phyloP scores from a whole-genome alignment of 2,329 filamentous ascomycete species.

The Talaromyces sp. region DNA sequence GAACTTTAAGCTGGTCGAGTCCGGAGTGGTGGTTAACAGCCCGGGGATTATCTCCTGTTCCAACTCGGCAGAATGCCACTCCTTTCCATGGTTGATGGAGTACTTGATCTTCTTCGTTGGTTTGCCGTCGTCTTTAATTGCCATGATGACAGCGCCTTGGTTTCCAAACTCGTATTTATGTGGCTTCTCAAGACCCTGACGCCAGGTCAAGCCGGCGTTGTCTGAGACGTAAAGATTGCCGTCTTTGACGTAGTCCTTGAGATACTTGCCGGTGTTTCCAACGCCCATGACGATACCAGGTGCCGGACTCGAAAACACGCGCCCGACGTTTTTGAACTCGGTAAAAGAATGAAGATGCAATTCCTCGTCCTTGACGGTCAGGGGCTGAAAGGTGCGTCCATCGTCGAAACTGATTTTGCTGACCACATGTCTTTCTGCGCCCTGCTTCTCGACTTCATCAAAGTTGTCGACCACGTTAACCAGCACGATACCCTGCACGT shows the following conservation, averaged over 20 bases:
- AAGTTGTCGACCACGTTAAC: slow-evolving; percentile 87
- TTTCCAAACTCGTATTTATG: slow-evolving; percentile 98
- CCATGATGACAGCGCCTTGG: slow-evolving; percentile 81
- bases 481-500: slow-evolving; percentile 86
- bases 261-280: slow-evolving; percentile 75
- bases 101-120: slow-evolving; percentile 62
- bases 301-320: slow-evolving; percentile 88
- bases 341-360: slow-evolving; percentile 93
- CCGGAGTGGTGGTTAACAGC: slow-evolving; percentile 79
- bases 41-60: slow-evolving; percentile 65
- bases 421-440: slow-evolving; percentile 55
- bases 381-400: slow-evolving; percentile 72
- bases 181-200: slow-evolving; percentile 63
- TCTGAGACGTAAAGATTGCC: slow-evolving; percentile 84
- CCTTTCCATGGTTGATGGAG: slow-evolving; percentile 83
- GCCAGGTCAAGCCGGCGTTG: slow-evolving; percentile 84
- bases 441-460: slow-evolving; percentile 58
- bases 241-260: slow-evolving; percentile 62
- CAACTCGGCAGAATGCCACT: slow-evolving; percentile 69
- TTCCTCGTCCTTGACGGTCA: slow-evolving; percentile 61
- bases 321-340: slow-evolving; percentile 71
- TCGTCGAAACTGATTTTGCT: slow-evolving; percentile 93
- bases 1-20: slow-evolving; percentile 91
- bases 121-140: slow-evolving; percentile 60
- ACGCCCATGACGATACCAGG: slow-evolving; percentile 92